Evolutionary conservation across 192 early-diverging fungal genomes (phyloP).

Genomic region (Piromyces sp.): DNA sequence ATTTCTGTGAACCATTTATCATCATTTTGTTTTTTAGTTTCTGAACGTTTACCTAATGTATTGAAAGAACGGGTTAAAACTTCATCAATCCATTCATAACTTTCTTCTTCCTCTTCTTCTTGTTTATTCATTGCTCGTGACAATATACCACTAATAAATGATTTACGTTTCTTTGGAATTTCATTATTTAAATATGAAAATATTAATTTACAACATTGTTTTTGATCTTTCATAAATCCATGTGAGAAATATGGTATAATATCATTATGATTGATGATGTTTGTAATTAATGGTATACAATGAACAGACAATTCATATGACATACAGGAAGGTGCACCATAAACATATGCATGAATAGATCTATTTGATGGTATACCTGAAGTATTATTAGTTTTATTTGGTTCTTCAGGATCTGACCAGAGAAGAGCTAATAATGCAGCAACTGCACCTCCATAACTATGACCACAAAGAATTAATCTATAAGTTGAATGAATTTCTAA

Average conservation of each 20-base stretch:
- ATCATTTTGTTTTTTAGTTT: neutral
- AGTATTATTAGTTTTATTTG: neutral
- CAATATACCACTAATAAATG: neutral
- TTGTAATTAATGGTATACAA: neutral
- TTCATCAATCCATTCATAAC: neutral
- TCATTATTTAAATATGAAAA: neutral
- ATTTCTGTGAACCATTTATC: neutral
- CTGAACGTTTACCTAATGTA: neutral
- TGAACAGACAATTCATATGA: neutral
- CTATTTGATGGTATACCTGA: neutral
- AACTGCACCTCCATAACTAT: conserved; percentile 75
- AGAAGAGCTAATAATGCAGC: conserved; percentile 59
- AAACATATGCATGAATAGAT: neutral
- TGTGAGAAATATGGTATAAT: neutral
- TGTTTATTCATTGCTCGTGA: neutral
- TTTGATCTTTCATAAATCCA: neutral
- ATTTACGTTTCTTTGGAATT: neutral
- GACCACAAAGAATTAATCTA: conserved; percentile 66
- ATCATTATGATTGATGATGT: neutral
- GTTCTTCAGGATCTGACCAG: conserved; percentile 39
- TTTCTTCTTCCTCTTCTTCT: neutral
- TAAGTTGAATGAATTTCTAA: conserved; percentile 60
- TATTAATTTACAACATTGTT: neutral
- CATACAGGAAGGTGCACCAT: neutral
- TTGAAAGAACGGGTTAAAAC: neutral